A percentile compares a stretch with the other conserved stretches of the same genome.
phyloP scores from a whole-genome alignment of 83 land plant genomes.

The Thuja plicata region DNA sequence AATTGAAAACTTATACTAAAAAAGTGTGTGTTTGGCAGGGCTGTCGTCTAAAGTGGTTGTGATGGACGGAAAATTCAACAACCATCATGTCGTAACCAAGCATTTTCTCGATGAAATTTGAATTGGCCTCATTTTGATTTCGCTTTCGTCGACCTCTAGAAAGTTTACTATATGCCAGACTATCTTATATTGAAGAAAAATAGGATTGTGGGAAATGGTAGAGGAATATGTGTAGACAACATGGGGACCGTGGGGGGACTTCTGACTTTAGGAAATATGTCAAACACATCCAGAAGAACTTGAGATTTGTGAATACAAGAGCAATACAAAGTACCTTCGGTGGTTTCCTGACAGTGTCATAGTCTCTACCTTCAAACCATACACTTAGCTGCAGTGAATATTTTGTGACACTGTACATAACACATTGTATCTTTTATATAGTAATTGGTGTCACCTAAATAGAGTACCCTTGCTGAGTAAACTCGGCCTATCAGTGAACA shows the following conservation, averaged over 20 bases:
- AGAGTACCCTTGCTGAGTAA: too few species aligned
- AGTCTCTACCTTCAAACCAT: neutral
- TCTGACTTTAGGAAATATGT: neutral
- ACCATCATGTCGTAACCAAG: neutral
- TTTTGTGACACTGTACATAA: too few species aligned
- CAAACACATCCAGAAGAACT: neutral
- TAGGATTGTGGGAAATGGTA: neutral
- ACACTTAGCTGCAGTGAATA: neutral
- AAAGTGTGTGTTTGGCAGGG: neutral
- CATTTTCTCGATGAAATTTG: neutral
- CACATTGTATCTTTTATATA: too few species aligned
- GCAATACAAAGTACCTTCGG: neutral
- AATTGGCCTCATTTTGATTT: neutral
- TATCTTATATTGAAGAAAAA: neutral
- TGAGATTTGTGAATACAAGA: neutral
- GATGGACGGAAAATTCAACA: constrained; percentile 2
- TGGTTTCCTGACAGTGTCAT: constrained; percentile 2
- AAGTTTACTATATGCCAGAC: constrained; percentile 3
- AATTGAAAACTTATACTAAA: too few species aligned
- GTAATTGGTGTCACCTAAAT: too few species aligned
- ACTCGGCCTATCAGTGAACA: too few species aligned
- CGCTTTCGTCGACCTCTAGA: constrained; percentile 5
- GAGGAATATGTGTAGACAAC: neutral
- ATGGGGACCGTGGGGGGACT: neutral
- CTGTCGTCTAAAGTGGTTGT: neutral